Conservation (phyloP, 2,329 filamentous ascomycete genomes). For the Clonostachys rosea region DNA sequence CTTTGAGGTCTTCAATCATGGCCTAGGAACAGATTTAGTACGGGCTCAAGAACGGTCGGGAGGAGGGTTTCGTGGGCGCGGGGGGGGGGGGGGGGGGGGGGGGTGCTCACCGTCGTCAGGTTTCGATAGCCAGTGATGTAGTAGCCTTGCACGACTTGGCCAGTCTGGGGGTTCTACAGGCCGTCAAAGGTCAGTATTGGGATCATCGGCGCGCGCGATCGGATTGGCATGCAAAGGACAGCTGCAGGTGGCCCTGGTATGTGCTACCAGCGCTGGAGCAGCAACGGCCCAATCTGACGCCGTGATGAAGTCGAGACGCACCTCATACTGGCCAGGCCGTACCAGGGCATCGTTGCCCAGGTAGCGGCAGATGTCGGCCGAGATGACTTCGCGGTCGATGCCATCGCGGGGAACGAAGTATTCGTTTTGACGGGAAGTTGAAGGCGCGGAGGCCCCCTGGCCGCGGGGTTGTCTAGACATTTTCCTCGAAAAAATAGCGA, state of each 20-base stretch:
- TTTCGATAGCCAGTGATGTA: constrained; percentile 78
- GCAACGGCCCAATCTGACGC: no score
- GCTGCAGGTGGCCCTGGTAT: no score
- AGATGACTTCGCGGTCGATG: constrained; percentile 80
- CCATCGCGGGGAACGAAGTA: constrained; percentile 78
- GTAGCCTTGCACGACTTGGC: constrained; percentile 65
- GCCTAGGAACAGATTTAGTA: constrained; percentile 30
- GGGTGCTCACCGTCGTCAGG: constrained; percentile 61
- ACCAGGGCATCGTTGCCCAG: constrained; percentile 79
- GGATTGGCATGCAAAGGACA: background rate
- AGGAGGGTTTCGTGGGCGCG: background rate
- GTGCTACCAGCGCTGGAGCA: no score
- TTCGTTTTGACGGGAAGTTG: constrained; percentile 60
- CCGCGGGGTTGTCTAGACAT: constrained; percentile 33
- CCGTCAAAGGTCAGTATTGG: constrained; percentile 14
- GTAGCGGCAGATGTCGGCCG: constrained; percentile 79
- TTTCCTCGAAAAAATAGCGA: constrained; percentile 5
- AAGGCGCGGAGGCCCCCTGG: constrained; percentile 22
- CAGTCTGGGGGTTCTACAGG: constrained; percentile 45
- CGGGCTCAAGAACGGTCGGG: background rate
- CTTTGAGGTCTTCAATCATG: constrained; percentile 60
- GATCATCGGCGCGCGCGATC: background rate
- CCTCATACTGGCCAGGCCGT: constrained; percentile 69
- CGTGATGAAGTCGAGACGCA: constrained; percentile 23
- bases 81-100: no score